Conservation (phyloP, 306 rosid genomes). For the apple (Malus domestica) region DNA sequence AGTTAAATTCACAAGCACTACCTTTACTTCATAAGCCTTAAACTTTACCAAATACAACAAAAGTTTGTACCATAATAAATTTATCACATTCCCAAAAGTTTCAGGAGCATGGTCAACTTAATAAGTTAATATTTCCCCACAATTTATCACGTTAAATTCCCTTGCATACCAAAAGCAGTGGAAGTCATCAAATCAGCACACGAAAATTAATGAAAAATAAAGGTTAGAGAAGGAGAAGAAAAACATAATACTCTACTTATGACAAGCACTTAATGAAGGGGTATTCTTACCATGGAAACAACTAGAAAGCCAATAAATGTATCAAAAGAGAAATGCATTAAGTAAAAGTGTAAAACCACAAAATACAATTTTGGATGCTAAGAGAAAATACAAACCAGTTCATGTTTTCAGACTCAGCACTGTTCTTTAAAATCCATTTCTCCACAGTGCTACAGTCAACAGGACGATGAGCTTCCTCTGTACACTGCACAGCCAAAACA, state of each 20-base stretch:
- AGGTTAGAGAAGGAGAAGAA: neutral
- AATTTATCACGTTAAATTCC: neutral
- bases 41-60: neutral
- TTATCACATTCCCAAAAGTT: neutral
- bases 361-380: neutral
- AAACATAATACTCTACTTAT: neutral
- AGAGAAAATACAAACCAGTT: slow-evolving; percentile 44
- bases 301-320: neutral
- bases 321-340: neutral
- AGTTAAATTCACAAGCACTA: neutral
- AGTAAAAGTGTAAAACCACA: neutral
- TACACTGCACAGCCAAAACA: slow-evolving; percentile 41
- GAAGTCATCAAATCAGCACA: neutral
- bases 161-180: neutral
- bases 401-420: slow-evolving; percentile 94
- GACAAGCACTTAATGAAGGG: neutral
- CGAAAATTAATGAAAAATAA: neutral
- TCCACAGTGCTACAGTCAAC: slow-evolving; percentile 86
- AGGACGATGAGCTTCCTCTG: slow-evolving; percentile 95
- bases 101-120: neutral
- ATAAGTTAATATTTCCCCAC: too few species aligned
- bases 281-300: neutral
- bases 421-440: slow-evolving; percentile 88
- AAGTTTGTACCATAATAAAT: neutral
- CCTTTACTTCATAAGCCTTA: neutral